Evolutionary conservation across 169 alveolate species (phyloP), one percentile per base, ranked within the genome.

Genomic region (Amoebophrya sp.): DNA sequence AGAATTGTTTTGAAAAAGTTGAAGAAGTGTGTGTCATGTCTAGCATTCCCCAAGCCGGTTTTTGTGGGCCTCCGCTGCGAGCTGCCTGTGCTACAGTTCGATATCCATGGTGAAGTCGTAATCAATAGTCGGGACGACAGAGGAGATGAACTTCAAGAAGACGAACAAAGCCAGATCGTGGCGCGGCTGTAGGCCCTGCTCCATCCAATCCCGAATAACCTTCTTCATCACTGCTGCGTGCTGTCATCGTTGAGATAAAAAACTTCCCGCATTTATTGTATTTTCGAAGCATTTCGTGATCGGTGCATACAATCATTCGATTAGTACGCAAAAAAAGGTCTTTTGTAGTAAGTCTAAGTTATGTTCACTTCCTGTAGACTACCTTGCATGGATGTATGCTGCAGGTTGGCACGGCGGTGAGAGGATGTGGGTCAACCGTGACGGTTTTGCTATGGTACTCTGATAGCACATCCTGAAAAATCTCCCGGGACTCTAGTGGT

Each of bases 301-400:
- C n/a, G n/a, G n/a, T n/a, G n/a, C n/a, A n/a, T n/a, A n/a, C n/a
- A n/a, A n/a, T n/a, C n/a, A n/a, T n/a, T n/a, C n/a, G n/a, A n/a
- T n/a, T n/a, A n/a, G n/a, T n/a, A n/a, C n/a, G n/a, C n/a, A n/a
- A n/a, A n/a, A n/a, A n/a, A n/a, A n/a, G n/a, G n/a, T n/a, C n/a
- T n/a, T n/a, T n/a, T n/a, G n/a, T n/a, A n/a, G n/a, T n/a, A n/a
- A n/a, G n/a, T n/a, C n/a, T n/a, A n/a, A n/a, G n/a, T n/a, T n/a
- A n/a, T n/a, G n/a, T n/a, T n/a, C n/a, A n/a, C n/a, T n/a, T n/a
- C n/a, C n/a, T n/a, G n/a, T n/a, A n/a, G n/a, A n/a, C n/a, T n/a
- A n/a, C n/a, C 95, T 97, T 97, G 94, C 99, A 98, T 40, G 99
- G 99, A 92, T 98, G 99, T 77, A 98, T 97, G 29, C 97, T 95